A percentile compares a stretch with the other conserved stretches of the same genome.
Evolutionary conservation across 2,329 filamentous ascomycete genomes (phyloP).

Genomic region (Colletotrichum spinosum): DNA sequence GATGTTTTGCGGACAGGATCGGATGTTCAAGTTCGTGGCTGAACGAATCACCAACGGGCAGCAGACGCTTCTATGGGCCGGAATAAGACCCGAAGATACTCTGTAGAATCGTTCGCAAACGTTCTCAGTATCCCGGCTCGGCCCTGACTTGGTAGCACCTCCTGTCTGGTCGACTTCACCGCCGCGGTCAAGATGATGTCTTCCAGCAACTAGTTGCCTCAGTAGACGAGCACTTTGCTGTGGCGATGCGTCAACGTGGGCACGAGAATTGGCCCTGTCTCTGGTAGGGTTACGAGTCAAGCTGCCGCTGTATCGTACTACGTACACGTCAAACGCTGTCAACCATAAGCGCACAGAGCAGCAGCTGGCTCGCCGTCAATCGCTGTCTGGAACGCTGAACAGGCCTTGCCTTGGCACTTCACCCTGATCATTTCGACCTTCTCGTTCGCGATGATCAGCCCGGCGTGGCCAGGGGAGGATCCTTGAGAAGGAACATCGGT

Average conservation of each 20-base stretch:
- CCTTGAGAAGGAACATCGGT: slow-evolving; percentile 10
- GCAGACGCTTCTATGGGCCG: not conserved
- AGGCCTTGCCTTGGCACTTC: too few relatives aligned
- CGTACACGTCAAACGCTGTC: slow-evolving; percentile 1
- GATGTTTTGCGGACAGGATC: slow-evolving; percentile 7
- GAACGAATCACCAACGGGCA: not conserved
- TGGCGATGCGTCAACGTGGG: not conserved
- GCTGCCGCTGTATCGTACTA: not conserved
- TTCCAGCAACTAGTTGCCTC: not conserved
- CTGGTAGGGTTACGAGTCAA: not conserved
- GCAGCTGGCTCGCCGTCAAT: slow-evolving; percentile 9
- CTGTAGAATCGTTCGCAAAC: slow-evolving; percentile 26
- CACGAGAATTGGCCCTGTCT: not conserved
- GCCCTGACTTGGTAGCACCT: too few relatives aligned
- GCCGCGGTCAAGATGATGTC: not conserved
- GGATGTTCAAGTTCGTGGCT: slow-evolving; percentile 12
- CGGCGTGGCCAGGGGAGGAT: slow-evolving; percentile 5
- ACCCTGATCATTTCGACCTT: slow-evolving; percentile 2
- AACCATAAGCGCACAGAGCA: not conserved
- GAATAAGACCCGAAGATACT: not conserved
- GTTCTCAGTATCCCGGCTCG: slow-evolving; percentile 13
- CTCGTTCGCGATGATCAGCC: slow-evolving; percentile 18
- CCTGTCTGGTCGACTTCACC: not conserved
- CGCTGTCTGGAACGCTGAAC: not conserved
- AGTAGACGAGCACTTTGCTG: not conserved